These are phyloP conservation scores for Microbotryum violaceum DNA, from an alignment of 1,284 basidiomycete genomes.

Conservation along the genomic window DNA sequence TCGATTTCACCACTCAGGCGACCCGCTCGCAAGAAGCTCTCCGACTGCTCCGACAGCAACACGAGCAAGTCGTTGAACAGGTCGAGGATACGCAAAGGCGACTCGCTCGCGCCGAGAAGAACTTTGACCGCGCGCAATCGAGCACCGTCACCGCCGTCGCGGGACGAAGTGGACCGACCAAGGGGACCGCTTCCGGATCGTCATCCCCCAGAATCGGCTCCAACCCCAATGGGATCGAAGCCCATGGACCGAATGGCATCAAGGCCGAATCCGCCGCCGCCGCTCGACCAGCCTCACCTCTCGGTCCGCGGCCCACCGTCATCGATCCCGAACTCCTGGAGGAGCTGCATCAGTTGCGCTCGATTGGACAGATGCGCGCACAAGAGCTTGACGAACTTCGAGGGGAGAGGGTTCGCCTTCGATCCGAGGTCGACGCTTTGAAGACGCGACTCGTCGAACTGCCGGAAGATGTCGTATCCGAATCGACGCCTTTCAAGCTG, in stretches of 20 bases:
- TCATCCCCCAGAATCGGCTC: too few relatives aligned
- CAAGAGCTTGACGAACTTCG: conserved; percentile 26
- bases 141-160: conserved; percentile 33
- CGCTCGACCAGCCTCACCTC: too few relatives aligned
- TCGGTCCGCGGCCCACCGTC: too few relatives aligned
- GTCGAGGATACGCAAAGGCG: conserved; percentile 31
- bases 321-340: conserved; percentile 2
- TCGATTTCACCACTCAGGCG: conserved; percentile 5
- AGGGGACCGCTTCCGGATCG: too few relatives aligned
- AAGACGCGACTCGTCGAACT: conserved; percentile 30
- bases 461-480: conserved; percentile 33
- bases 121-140: conserved; percentile 32
- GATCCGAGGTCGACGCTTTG: conserved; percentile 25
- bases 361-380: conserved; percentile 4
- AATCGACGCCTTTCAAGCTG: conserved; percentile 29
- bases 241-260: too few relatives aligned
- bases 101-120: conserved; percentile 33
- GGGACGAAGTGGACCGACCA: conserved; percentile 7
- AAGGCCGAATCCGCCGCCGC: too few relatives aligned
- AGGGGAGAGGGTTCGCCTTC: conserved; percentile 19
- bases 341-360: conserved; percentile 4
- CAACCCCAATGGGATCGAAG: too few relatives aligned
- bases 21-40: conserved; percentile 25
- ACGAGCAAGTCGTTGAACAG: conserved; percentile 28
- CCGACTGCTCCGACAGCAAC: conserved; percentile 22